Percentiles rank a stretch among this genome's conserved stretches.
phyloP scores from a whole-genome alignment of 2,329 filamentous ascomycete species.

The Alternaria tenuissima region DNA sequence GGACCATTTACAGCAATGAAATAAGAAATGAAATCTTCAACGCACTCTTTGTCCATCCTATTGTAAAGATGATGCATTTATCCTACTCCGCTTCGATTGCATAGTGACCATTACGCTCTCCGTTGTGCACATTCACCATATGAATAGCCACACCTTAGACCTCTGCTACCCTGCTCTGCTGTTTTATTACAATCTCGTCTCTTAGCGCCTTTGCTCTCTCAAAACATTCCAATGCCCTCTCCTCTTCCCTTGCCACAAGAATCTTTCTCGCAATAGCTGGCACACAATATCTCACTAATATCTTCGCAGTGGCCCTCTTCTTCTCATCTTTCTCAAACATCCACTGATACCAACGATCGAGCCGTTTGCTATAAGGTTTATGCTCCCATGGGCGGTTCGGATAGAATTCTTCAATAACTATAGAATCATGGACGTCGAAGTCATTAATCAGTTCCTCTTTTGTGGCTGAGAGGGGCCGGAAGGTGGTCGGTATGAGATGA shows the following conservation, averaged over 20 bases:
- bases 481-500: not conserved
- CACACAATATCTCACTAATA: not conserved
- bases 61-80: not conserved
- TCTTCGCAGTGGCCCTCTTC: constrained; percentile 6
- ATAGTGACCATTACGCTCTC: not conserved
- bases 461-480: constrained; percentile 27
- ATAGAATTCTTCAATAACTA: not conserved
- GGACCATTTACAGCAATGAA: not conserved
- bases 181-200: not conserved
- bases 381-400: not conserved
- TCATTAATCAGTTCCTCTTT: constrained; percentile 5
- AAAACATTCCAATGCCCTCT: not conserved
- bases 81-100: not conserved
- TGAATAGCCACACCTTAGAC: not conserved
- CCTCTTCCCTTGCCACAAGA: not conserved
- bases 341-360: constrained; percentile 26
- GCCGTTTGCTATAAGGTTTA: constrained; percentile 15
- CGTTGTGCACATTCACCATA: not conserved
- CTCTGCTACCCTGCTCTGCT: not conserved
- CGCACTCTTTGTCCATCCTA: not conserved
- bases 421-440: constrained; percentile 1
- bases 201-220: not conserved
- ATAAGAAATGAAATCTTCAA: not conserved
- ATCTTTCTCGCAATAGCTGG: constrained; percentile 10
- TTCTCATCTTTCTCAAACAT: constrained; percentile 6